Percentiles rank a stretch among this genome's conserved stretches.
These are phyloP conservation scores for Globisporangium okanoganense DNA, from an alignment of 352 stramenopile species.

Conservation along the genomic window DNA sequence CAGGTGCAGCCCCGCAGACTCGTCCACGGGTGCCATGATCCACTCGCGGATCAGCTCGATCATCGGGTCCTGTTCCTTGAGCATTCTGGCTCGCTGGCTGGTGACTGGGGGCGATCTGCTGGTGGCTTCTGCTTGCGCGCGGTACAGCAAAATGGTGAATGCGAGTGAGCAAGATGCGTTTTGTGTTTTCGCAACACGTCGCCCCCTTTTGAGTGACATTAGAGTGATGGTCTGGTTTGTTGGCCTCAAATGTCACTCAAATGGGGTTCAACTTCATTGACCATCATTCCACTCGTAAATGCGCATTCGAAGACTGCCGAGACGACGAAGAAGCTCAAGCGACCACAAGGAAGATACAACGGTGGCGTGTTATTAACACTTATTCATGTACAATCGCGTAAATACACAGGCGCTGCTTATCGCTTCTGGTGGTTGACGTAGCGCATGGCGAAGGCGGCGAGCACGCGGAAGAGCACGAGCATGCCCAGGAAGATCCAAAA, in stretches of 20 bases:
- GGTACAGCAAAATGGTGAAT: not conserved
- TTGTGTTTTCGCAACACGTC: not conserved
- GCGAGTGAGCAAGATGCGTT: not conserved
- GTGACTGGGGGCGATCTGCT: no score
- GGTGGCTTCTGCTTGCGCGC: conserved; percentile 1
- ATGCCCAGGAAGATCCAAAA: conserved; percentile 46
- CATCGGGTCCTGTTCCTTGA: conserved; percentile 85
- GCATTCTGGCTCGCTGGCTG: conserved; percentile 27
- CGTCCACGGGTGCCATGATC: conserved; percentile 73
- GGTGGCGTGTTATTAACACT: no score
- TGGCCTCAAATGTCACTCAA: no score
- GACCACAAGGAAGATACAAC: no score
- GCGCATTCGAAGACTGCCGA: no score
- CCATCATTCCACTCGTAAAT: no score
- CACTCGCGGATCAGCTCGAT: conserved; percentile 83
- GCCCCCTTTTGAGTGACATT: not conserved
- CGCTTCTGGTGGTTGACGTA: conserved; percentile 20
- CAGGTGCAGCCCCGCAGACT: conserved; percentile 54
- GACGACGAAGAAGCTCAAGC: no score
- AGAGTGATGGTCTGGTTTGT: no score
- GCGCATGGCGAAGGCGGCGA: conserved; percentile 32
- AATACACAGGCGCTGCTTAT: not conserved
- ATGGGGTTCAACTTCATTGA: no score
- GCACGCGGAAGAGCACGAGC: conserved; percentile 44
- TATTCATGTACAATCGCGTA: not conserved